Evolutionary conservation across 768 basidiomycete species (phyloP).

Genomic region (Candolleomyces aberdarensis): DNA sequence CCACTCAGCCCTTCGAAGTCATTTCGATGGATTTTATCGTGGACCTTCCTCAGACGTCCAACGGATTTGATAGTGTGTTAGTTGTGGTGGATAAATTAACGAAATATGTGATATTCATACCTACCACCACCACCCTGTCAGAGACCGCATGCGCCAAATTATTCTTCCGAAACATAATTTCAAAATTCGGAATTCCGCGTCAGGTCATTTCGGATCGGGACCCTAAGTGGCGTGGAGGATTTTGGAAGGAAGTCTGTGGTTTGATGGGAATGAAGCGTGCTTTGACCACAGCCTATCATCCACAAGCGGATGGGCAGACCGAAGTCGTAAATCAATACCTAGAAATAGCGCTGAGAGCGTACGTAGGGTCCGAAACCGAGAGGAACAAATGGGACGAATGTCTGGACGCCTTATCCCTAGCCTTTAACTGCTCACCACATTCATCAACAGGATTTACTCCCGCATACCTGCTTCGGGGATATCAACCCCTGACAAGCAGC

Average conservation of each 20-base stretch:
- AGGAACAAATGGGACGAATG: background rate
- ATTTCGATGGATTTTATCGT: background rate
- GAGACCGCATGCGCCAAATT: background rate
- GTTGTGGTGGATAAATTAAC: background rate
- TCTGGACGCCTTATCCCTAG: background rate
- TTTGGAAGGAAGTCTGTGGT: slow-evolving; percentile 27
- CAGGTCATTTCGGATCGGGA: background rate
- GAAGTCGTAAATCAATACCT: slow-evolving; percentile 26
- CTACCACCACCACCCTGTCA: background rate
- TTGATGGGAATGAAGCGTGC: slow-evolving; percentile 28
- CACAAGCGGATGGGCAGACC: slow-evolving; percentile 27
- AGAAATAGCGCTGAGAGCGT: slow-evolving; percentile 1
- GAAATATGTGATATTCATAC: background rate
- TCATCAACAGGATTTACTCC: background rate
- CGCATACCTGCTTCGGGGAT: background rate
- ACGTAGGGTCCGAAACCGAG: background rate
- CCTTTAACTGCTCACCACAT: background rate
- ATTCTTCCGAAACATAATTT: background rate
- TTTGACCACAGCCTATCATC: slow-evolving; percentile 41
- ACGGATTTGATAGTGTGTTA: background rate
- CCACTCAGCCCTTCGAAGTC: slow-evolving; percentile 8
- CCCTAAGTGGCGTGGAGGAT: slow-evolving; percentile 1
- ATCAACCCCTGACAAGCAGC: too few relatives aligned
- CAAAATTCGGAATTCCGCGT: background rate
- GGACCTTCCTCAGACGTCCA: background rate